Evolutionary conservation across 257 asterid genomes (phyloP).

Genomic region (Solanum microdontum): DNA sequence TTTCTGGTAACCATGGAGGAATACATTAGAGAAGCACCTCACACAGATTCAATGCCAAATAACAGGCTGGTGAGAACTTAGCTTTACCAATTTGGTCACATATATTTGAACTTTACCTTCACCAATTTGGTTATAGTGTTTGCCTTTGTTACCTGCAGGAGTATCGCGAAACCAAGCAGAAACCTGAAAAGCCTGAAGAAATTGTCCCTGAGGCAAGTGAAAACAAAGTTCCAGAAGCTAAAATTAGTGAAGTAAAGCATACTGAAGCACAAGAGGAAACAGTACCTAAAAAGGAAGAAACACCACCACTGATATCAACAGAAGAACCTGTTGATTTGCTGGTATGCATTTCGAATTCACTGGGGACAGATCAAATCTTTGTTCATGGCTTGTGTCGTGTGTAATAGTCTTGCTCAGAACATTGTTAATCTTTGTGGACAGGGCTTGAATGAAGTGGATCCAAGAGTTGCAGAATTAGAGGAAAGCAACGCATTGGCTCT

Average conservation of each 20-base stretch:
- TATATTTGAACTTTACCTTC: background rate
- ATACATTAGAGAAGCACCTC: constrained; percentile 75
- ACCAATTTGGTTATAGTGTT: background rate
- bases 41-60: constrained; percentile 23
- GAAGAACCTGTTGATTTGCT: constrained; percentile 56
- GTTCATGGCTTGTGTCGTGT: background rate
- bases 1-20: constrained; percentile 92
- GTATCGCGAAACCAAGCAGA: constrained; percentile 21
- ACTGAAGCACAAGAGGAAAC: constrained; percentile 17
- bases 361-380: background rate
- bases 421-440: background rate
- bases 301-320: constrained; percentile 14
- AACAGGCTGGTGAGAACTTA: constrained; percentile 40
- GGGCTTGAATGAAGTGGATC: constrained; percentile 49
- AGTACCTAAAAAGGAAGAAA: constrained; percentile 10
- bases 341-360: constrained; percentile 16
- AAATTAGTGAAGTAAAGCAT: constrained; percentile 15
- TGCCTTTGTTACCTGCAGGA: constrained; percentile 25
- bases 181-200: constrained; percentile 24
- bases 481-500: constrained; percentile 74
- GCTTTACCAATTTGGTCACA: background rate
- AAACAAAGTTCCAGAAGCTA: constrained; percentile 18
- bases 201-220: constrained; percentile 6
- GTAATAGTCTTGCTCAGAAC: background rate
- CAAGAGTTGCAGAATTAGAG: constrained; percentile 35